Evolutionary conservation across 208 protist species (phyloP).

Genomic region (Acanthamoeba sp.): DNA sequence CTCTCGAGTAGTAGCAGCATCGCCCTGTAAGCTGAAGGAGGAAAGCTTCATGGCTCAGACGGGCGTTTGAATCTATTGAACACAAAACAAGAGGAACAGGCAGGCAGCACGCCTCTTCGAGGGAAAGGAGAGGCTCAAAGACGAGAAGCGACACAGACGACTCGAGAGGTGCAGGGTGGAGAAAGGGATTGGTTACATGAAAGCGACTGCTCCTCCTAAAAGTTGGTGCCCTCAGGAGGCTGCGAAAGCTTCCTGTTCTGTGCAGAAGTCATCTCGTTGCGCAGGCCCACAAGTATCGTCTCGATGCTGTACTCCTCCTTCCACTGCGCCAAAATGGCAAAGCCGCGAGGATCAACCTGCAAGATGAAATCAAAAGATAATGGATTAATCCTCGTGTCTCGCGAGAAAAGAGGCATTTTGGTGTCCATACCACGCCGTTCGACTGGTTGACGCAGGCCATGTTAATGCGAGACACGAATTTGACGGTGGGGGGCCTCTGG

Average conservation of each 20-base stretch:
- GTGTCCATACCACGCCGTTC: slow-evolving; percentile 80
- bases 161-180: neutral
- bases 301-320: slow-evolving; percentile 81
- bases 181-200: neutral
- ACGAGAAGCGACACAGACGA: neutral
- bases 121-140: neutral
- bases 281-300: slow-evolving; percentile 84
- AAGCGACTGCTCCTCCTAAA: slow-evolving; percentile 18
- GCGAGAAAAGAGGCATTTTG: neutral
- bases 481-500: slow-evolving; percentile 84
- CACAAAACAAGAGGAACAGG: too few relatives aligned
- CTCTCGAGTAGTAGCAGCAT: too few relatives aligned
- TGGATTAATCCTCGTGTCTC: neutral
- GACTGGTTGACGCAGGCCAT: slow-evolving; percentile 87
- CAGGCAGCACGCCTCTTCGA: neutral
- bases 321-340: slow-evolving; percentile 87
- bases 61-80: too few relatives aligned
- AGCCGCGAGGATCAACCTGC: slow-evolving; percentile 79
- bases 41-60: too few relatives aligned
- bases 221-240: slow-evolving; percentile 84
- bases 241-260: slow-evolving; percentile 85
- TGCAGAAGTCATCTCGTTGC: slow-evolving; percentile 82
- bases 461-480: slow-evolving; percentile 89
- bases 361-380: neutral
- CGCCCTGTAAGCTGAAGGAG: too few relatives aligned